These are phyloP conservation scores for Sutorius eximius DNA, from an alignment of 1,284 basidiomycete genomes.

Conservation along the genomic window DNA sequence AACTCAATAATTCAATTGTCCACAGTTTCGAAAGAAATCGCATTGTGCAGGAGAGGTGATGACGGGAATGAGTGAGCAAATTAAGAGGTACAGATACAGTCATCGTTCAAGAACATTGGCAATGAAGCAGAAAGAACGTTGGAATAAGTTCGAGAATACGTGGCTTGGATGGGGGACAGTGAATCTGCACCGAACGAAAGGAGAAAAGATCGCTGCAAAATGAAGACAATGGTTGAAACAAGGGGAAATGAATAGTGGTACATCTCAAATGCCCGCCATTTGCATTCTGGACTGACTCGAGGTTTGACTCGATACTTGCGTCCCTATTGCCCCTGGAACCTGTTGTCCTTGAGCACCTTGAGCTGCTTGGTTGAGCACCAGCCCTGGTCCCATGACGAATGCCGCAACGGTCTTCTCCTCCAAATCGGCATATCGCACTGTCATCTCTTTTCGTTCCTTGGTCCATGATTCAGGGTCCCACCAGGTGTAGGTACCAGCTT, in stretches of 20 bases:
- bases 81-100: conserved; percentile 40
- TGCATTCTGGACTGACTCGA: conserved; percentile 34
- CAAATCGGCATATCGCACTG: conserved; percentile 80
- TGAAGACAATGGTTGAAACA: conserved; percentile 10
- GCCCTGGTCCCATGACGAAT: conserved; percentile 55
- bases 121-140: conserved; percentile 19
- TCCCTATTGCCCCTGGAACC: conserved; percentile 32
- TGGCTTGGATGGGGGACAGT: background rate
- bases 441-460: conserved; percentile 85
- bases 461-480: conserved; percentile 91
- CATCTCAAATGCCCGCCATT: conserved; percentile 36
- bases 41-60: conserved; percentile 22
- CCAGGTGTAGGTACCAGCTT: conserved; percentile 87
- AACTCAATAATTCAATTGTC: conserved; percentile 15
- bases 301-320: conserved; percentile 29
- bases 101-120: conserved; percentile 37
- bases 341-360: conserved; percentile 31
- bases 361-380: conserved; percentile 42
- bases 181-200: conserved; percentile 9
- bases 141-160: conserved; percentile 21
- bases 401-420: conserved; percentile 80
- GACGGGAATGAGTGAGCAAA: conserved; percentile 32
- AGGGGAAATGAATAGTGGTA: conserved; percentile 10
- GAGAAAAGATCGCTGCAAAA: conserved; percentile 14
- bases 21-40: conserved; percentile 19